Evolutionary conservation across 1,284 basidiomycete species (phyloP), one percentile per base, ranked within the genome.

Genomic region (Stereum hirsutum): DNA sequence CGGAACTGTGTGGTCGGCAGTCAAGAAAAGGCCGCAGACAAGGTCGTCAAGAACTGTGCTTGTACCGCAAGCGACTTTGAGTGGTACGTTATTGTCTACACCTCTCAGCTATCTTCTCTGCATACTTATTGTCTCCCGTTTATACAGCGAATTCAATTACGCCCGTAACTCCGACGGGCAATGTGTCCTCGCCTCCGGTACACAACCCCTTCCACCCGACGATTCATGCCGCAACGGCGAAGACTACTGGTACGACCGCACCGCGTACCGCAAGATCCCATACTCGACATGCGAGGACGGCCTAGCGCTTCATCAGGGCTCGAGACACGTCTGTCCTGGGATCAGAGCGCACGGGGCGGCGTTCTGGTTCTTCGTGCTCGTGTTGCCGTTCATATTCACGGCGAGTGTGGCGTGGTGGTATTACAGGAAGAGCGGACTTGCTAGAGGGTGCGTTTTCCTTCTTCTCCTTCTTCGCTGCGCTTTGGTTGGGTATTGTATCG

Each of bases 241-340:
- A 27, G 77, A 82, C 6, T 87, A 72, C 55, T 96, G 94, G 93
- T 94, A 92, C 59, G 89, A 90, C 44, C 80, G 90, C 21, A 96
- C 93, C 0, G 67, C 81, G 6, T 94, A 94, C 57, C 86, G 91
- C 48, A 84, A 89, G 62, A 89, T 95, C 44, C 85, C 86, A 0
- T 86, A 86, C 60, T 93, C 90, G 39, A 75, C 69, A 15, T 97
- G 93, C 59, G 75, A 80, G 42, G 90, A 78, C 12, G 93, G 90
- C 5, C 54, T 68, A 1, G 72, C 83, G 6, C 75, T 74, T 7
- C 89, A 97, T 58, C 77, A 68, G 35, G 93, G 93, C 1, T 52
- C 58, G 8, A 49, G 53, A 15, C 93, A 97, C 57, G 55, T 63
- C 4, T 97, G 93, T 59, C 89, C 91, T 0, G 90, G 89, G 0